Evolutionary conservation across 2,329 filamentous ascomycete species (phyloP).

Genomic region (Lasiodiplodia hormozganensis): DNA sequence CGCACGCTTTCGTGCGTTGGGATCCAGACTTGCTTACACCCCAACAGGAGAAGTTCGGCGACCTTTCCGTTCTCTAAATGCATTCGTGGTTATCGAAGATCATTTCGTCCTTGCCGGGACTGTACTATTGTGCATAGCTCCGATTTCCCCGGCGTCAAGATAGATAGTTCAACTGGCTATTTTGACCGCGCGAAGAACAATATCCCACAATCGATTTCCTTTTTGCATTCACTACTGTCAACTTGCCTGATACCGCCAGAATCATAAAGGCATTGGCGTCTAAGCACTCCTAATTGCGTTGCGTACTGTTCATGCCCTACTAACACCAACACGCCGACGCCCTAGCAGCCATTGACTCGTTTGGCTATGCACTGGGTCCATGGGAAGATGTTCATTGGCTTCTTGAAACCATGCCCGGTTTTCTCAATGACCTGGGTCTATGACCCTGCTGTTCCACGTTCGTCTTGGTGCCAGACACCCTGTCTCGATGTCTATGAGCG

Average conservation of each 20-base stretch:
- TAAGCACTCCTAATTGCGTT: neutral
- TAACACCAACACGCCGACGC: neutral
- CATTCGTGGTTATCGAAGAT: slow-evolving; percentile 23
- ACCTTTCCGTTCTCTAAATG: slow-evolving; percentile 88
- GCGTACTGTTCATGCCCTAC: neutral
- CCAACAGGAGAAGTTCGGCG: slow-evolving; percentile 94
- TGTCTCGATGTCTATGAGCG: neutral
- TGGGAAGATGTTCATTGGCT: neutral
- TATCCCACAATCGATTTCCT: slow-evolving; percentile 25
- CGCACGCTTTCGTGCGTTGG: neutral
- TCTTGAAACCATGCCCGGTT: neutral
- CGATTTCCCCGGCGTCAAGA: slow-evolving; percentile 26
- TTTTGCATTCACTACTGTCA: neutral
- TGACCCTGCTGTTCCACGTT: neutral
- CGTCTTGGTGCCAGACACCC: neutral
- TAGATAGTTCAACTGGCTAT: slow-evolving; percentile 30
- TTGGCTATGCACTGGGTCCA: neutral
- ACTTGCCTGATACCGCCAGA: neutral
- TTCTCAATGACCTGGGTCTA: neutral
- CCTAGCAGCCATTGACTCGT: neutral
- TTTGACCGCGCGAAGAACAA: slow-evolving; percentile 28
- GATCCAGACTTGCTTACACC: slow-evolving; percentile 53
- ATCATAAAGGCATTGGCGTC: neutral
- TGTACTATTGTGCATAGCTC: slow-evolving; percentile 29
- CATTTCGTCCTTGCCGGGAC: slow-evolving; percentile 26